A percentile compares a stretch with the other conserved stretches of the same genome.
Conservation (phyloP, 805 yeast species). For the Metschnikowia lunata region DNA sequence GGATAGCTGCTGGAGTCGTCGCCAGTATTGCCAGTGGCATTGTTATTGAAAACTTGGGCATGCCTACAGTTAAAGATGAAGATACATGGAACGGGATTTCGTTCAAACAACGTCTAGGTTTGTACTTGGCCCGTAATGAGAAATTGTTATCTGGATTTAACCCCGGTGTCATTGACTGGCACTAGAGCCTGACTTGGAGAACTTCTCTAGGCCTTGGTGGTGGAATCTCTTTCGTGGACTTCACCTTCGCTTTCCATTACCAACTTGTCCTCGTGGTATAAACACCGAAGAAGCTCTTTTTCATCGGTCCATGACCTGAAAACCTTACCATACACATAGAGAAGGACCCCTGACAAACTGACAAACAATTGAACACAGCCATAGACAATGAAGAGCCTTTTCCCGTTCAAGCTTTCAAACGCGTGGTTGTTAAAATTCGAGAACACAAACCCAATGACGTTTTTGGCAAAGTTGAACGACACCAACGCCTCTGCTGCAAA, state of each 20-base stretch:
- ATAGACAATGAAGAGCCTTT: constrained; percentile 46
- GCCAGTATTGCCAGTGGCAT: constrained; percentile 79
- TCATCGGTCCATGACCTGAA: constrained; percentile 49
- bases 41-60: constrained; percentile 76
- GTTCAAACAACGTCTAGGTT: constrained; percentile 41
- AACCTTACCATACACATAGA: constrained; percentile 52
- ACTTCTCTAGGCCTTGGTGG: no score
- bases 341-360: constrained; percentile 46
- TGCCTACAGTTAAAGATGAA: constrained; percentile 46
- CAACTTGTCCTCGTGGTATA: constrained; percentile 21
- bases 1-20: constrained; percentile 53
- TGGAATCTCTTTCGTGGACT: no score
- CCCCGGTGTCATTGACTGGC: constrained; percentile 3
- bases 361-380: constrained; percentile 49
- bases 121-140: constrained; percentile 28
- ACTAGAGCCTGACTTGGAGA: neutral
- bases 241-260: neutral
- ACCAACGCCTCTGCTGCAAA: constrained; percentile 59
- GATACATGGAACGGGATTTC: constrained; percentile 59
- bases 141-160: constrained; percentile 6
- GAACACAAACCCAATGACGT: constrained; percentile 51
- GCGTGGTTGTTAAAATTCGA: constrained; percentile 53
- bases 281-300: constrained; percentile 36
- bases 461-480: constrained; percentile 51
- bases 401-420: constrained; percentile 37